Base-by-base conservation (phyloP, 352 stramenopile genomes). In the Globisporangium emineosum region DNA sequence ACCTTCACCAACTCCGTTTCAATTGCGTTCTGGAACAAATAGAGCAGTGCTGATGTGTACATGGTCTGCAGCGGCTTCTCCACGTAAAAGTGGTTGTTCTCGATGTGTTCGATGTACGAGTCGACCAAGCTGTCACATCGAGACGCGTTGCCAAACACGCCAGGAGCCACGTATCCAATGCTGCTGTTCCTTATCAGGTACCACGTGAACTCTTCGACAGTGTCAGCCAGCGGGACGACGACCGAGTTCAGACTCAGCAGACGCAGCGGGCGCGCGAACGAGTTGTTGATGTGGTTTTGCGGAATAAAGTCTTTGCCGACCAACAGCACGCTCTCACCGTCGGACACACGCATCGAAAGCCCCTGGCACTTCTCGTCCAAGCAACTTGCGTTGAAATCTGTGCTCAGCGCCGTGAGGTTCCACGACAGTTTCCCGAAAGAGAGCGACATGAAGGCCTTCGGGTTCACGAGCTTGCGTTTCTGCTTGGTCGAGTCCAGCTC, bases 21-120 rank as follows among this genome's bases (percentile, higher is more conserved):
- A 2, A 85, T 69, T 43, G 69, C 78, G 25, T 75, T 67, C 53
- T 90, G 81, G 40, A 85, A 60, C 30, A 90, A 64, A 53, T 85
- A 88, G 33, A 73, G 69, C 30, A 90, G 59, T 17, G 76, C 66
- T 12, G 76, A 57, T 1, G 75, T 75, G 43, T 78, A 76, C 65
- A 81, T 77, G 6, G 67, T 52, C 65, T 70, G 57, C 30, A 69
- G 52, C 5, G 64, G 64, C 15, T 60, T 60, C 35, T 73, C 67
- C 32, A 73, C 37, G 29, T 62, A 55, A 6, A 73, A 81, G 52
- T 45, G 69, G 61, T 68, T 76, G 45, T 23, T 52, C 61, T 59
- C 68, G 47, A 32, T 65, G 55, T 60, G 70, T 54, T 23, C 21
- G 8, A 66, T 57, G 35, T 69, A 72, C 56, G 66, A 69, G 17